phyloP scores from a whole-genome alignment of 345 rosid species.

The Isatis tinctoria region DNA sequence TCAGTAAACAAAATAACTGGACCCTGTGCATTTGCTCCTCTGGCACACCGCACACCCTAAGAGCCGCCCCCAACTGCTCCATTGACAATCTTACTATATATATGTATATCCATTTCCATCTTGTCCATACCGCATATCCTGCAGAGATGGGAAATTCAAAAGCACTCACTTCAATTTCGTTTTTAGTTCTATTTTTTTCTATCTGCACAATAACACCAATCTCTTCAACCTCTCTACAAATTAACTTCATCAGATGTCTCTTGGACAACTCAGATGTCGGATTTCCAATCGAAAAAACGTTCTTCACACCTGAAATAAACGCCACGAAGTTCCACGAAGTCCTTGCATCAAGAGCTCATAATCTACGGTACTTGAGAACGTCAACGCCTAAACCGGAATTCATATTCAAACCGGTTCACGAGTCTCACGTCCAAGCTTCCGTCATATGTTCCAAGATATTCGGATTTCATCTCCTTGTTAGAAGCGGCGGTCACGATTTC shows the following conservation, averaged over 20 bases:
- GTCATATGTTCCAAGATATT: constrained; percentile 46
- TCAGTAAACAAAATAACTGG: too few species aligned
- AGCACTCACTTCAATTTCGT: background rate
- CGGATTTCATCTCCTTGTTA: constrained; percentile 41
- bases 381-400: constrained; percentile 47
- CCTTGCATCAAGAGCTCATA: constrained; percentile 41
- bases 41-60: too few species aligned
- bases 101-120: background rate
- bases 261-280: constrained; percentile 25
- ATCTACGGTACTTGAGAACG: constrained; percentile 35
- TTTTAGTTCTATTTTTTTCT: background rate
- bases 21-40: too few species aligned
- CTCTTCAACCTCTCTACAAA: constrained; percentile 19
- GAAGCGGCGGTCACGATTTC: constrained; percentile 64
- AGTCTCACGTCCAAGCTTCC: constrained; percentile 54
- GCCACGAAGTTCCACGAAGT: constrained; percentile 32
- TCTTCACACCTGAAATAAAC: constrained; percentile 33
- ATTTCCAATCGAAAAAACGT: constrained; percentile 5
- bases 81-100: background rate
- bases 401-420: constrained; percentile 46
- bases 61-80: background rate
- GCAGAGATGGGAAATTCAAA: background rate
- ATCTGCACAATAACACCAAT: background rate
- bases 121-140: background rate
- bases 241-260: constrained; percentile 40